Percentiles rank a stretch among this genome's conserved stretches.
Evolutionary conservation across 2,329 filamentous ascomycete genomes (phyloP).

Genomic region (Coniella vitis): DNA sequence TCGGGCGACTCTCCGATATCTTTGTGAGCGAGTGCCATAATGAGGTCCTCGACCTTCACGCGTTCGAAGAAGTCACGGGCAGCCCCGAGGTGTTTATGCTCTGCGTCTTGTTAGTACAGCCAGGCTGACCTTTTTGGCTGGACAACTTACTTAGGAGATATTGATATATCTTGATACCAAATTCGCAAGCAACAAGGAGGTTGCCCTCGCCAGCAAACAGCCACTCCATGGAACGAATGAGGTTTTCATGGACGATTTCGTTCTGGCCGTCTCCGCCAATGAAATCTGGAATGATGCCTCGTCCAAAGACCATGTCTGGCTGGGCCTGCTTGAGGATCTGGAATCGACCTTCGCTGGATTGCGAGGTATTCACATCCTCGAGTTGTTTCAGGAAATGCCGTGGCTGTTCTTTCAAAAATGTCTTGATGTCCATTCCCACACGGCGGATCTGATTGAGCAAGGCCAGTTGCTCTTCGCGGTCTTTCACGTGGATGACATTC

Average conservation of each 20-base stretch:
- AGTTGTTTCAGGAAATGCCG: conserved; percentile 44
- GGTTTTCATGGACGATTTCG: conserved; percentile 34
- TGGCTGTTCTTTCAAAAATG: conserved; percentile 67
- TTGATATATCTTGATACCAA: conserved; percentile 67
- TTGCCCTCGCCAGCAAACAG: conserved; percentile 61
- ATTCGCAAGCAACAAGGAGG: conserved; percentile 28
- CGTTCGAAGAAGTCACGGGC: conserved; percentile 47
- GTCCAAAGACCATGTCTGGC: conserved; percentile 51
- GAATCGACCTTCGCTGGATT: conserved; percentile 34
- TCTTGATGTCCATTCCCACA: conserved; percentile 63
- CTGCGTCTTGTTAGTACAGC: conserved; percentile 27
- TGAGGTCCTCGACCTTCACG: conserved; percentile 42
- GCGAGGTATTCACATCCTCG: conserved; percentile 30
- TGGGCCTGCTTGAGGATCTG: conserved; percentile 41
- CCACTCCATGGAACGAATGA: conserved; percentile 83
- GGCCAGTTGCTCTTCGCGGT: conserved; percentile 55
- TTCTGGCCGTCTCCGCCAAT: conserved; percentile 52
- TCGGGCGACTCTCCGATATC: conserved; percentile 33
- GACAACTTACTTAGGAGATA: conserved; percentile 71
- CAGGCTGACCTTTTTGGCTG: conserved; percentile 11
- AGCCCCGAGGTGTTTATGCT: conserved; percentile 44
- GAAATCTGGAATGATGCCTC: conserved; percentile 64
- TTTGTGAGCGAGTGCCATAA: conserved; percentile 33
- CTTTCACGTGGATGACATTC: conserved; percentile 67
- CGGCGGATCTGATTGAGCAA: conserved; percentile 70